Percentiles rank a stretch among this genome's conserved stretches.
Conservation (phyloP, 116 monocot species). For the Zostera marina region DNA sequence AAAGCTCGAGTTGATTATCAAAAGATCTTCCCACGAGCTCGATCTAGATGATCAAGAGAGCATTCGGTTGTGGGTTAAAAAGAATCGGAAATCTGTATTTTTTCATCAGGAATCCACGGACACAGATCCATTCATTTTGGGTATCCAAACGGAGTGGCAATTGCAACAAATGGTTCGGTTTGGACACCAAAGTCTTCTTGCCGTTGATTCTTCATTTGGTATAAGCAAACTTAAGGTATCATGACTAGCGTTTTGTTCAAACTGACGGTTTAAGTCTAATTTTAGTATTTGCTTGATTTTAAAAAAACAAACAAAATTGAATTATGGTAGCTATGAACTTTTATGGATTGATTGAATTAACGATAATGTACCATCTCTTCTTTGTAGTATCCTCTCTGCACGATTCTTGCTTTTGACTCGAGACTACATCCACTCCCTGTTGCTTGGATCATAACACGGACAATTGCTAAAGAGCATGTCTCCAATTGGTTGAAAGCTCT, state of each 20-base stretch:
- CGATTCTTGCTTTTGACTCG: constrained; percentile 87
- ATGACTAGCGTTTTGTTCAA: neutral
- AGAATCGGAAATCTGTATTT: constrained; percentile 85
- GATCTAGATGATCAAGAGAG: constrained; percentile 93
- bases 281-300: neutral
- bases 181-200: constrained; percentile 74
- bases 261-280: neutral
- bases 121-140: constrained; percentile 78
- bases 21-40: constrained; percentile 86
- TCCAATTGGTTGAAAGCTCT: constrained; percentile 88
- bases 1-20: constrained; percentile 92
- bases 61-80: constrained; percentile 87
- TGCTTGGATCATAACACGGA: constrained; percentile 89
- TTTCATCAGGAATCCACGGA: constrained; percentile 86
- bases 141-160: constrained; percentile 98
- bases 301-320: neutral
- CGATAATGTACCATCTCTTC: neutral
- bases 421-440: constrained; percentile 81
- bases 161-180: constrained; percentile 92
- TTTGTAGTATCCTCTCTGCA: constrained; percentile 90
- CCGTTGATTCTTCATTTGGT: constrained; percentile 84
- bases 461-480: constrained; percentile 56
- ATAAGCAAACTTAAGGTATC: constrained; percentile 88
- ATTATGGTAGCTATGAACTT: neutral
- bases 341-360: neutral